Conservation (phyloP, 257 asterid species). For the Cynanchum wilfordii region DNA sequence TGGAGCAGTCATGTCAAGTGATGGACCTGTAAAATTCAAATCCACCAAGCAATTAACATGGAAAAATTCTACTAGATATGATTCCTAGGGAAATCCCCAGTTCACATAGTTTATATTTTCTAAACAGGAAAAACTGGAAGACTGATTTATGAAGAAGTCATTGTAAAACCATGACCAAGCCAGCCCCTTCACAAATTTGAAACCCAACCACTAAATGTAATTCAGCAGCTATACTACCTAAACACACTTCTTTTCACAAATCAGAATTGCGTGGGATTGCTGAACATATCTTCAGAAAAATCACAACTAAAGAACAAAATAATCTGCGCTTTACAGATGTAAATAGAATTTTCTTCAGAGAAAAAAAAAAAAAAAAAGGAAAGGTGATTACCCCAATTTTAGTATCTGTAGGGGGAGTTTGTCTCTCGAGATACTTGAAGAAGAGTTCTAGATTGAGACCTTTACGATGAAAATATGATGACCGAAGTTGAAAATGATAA, state of each 20-base stretch:
- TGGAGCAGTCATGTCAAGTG: slow-evolving; percentile 73
- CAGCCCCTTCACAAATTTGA: not conserved
- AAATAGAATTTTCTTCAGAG: not conserved
- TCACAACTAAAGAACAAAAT: not conserved
- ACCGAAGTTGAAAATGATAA: slow-evolving; percentile 37
- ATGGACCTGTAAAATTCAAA: slow-evolving; percentile 46
- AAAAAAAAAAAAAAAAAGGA: not conserved
- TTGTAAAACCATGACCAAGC: not conserved
- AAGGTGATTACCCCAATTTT: slow-evolving; percentile 43
- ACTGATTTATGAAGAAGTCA: not conserved
- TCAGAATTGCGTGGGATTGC: not conserved
- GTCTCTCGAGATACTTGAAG: slow-evolving; percentile 48
- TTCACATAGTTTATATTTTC: not conserved
- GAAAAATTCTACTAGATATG: not conserved
- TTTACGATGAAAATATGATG: slow-evolving; percentile 48
- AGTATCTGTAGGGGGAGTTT: slow-evolving; percentile 55
- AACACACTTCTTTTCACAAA: not conserved
- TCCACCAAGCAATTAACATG: slow-evolving; percentile 1
- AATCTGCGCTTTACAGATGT: not conserved
- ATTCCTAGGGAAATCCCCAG: not conserved
- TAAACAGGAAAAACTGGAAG: not conserved
- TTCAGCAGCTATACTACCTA: not conserved
- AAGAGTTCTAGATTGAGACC: slow-evolving; percentile 44
- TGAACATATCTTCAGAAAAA: not conserved
- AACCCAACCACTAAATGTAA: not conserved